A percentile compares a stretch with the other conserved stretches of the same genome.
Conservation (phyloP, 176 grass and related monocot genomes). For the Aegilops tauschii region DNA sequence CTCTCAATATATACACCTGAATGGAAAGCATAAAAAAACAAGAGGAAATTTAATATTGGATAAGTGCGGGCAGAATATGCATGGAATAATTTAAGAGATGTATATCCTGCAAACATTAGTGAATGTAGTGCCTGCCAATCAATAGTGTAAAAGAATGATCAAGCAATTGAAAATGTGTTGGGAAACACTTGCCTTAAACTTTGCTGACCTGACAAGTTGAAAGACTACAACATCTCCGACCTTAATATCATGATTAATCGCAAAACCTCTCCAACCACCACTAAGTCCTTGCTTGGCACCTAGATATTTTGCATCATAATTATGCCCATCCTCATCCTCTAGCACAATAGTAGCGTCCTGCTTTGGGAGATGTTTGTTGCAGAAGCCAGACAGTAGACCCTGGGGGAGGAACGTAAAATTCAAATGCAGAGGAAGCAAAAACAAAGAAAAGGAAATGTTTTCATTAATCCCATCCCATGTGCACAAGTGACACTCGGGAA, state of each 20-base stretch:
- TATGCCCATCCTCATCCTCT: slow-evolving; percentile 41
- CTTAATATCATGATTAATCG: slow-evolving; percentile 37
- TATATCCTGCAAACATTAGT: background rate
- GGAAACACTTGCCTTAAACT: slow-evolving; percentile 43
- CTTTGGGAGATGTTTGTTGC: slow-evolving; percentile 50
- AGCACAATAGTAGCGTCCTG: slow-evolving; percentile 12
- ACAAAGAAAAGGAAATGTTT: background rate
- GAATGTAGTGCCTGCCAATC: background rate
- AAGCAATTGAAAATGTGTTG: background rate
- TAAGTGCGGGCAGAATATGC: background rate
- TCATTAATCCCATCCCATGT: background rate
- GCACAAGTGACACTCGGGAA: background rate
- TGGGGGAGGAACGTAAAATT: slow-evolving; percentile 2
- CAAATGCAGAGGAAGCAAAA: slow-evolving; percentile 11
- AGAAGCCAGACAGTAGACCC: slow-evolving; percentile 36
- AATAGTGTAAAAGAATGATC: background rate
- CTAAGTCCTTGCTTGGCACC: slow-evolving; percentile 40
- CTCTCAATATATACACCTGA: slow-evolving; percentile 43
- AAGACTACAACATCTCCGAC: slow-evolving; percentile 44
- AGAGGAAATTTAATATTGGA: background rate
- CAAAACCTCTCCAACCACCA: slow-evolving; percentile 49
- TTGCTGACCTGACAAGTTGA: slow-evolving; percentile 27
- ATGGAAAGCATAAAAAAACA: background rate
- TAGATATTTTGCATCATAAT: slow-evolving; percentile 17
- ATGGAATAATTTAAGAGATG: slow-evolving; percentile 6